Base-by-base conservation (phyloP, 1,139 yeast species). In the Scheffersomyces stambukii region DNA sequence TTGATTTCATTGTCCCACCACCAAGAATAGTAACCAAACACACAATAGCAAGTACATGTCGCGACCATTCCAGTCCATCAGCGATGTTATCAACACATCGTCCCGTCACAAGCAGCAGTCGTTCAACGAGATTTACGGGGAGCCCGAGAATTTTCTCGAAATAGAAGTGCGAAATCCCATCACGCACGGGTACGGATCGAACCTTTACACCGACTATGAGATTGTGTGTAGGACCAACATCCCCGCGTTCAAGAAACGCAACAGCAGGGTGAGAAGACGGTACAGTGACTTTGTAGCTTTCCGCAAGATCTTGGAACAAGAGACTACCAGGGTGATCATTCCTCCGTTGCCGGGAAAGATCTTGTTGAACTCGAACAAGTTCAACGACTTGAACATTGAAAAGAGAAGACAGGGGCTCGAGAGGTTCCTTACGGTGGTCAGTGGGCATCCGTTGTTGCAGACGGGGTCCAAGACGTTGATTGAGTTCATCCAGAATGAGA, bases 91-190 rank as follows among this genome's bases (percentile, higher is more conserved):
- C 31, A 57, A 56, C 38, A 58, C 63, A 11, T 42, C 61, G 6
- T 46, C 63, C 19, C 50, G 49, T 32, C 53, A 64, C 41, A 75
- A 72, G 41, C 71, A 66, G 39, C 94, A 83, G 52, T 71, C 86
- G 7, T 80, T 79, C 53, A 84, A 76, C 41, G 95, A 86, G 47
- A 72, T 84, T 25, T 91, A 91, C 48, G 95, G 94, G 1, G 95
- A 84, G 43, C 97, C 97, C 0, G 98, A 91, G 55, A 86, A 88
- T 57, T 86, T 88, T 48, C 68, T 91, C 25, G 98, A 91, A 56
- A 80, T 93, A 22, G 97, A 89, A 54, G 95, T 81, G 32, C 62
- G 73, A 28, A 80, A 80, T 51, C 95, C 95, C 6, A 75, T 77
- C 40, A 88, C 96, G 0, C 94, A 83, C 46, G 85, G 85, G 24